Evolutionary conservation across 179 eudicot species (phyloP).

Genomic region (Vitellaria paradoxa): DNA sequence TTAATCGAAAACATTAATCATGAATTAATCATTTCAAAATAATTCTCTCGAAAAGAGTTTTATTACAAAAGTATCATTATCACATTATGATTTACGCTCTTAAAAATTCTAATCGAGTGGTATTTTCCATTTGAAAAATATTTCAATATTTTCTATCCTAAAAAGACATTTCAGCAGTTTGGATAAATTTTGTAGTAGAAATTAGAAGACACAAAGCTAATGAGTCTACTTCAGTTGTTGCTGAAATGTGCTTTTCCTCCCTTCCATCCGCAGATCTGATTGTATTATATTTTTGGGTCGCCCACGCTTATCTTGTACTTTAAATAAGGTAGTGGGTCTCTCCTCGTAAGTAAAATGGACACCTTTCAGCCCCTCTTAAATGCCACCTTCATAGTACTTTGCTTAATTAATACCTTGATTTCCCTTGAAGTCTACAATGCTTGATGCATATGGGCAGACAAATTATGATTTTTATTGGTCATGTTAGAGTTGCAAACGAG

Average conservation of each 20-base stretch:
- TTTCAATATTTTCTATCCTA: too few species aligned
- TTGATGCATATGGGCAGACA: neutral
- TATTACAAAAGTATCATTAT: too few species aligned
- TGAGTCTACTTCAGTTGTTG: neutral
- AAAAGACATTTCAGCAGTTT: too few species aligned
- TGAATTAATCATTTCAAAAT: too few species aligned
- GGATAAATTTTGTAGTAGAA: too few species aligned
- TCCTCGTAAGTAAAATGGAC: neutral
- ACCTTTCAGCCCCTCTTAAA: neutral
- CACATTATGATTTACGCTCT: too few species aligned
- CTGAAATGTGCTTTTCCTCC: neutral
- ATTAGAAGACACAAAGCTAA: neutral
- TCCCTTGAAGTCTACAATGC: neutral
- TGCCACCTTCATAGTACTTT: slow-evolving; percentile 1
- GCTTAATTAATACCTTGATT: slow-evolving; percentile 3
- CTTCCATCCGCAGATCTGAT: neutral
- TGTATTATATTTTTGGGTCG: neutral
- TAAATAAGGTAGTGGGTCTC: neutral
- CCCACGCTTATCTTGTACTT: neutral
- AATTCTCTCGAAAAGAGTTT: too few species aligned
- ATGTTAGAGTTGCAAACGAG: too few species aligned
- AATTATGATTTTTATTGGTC: neutral
- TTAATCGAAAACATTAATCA: too few species aligned
- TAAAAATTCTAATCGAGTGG: too few species aligned
- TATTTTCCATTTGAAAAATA: too few species aligned